A percentile compares a stretch with the other conserved stretches of the same genome.
Evolutionary conservation across 805 yeast species (phyloP).

Genomic region (Groenewaldozyma salmanticensis): DNA sequence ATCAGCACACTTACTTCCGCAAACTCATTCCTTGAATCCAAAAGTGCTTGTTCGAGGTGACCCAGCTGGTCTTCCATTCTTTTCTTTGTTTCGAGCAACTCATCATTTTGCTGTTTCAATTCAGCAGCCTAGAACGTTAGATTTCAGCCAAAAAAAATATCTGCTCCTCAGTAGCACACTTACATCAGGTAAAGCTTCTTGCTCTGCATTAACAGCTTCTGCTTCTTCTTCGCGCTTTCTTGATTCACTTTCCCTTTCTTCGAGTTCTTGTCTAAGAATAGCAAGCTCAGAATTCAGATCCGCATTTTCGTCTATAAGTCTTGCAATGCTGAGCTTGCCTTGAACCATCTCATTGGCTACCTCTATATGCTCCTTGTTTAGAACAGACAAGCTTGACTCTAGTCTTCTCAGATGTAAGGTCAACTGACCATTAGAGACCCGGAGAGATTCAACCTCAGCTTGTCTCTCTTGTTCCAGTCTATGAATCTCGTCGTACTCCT

Average conservation of each 20-base stretch:
- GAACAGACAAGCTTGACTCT: conserved; percentile 55
- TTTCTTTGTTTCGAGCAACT: conserved; percentile 57
- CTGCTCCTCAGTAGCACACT: conserved; percentile 1
- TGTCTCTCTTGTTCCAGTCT: conserved; percentile 54
- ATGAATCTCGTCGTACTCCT: conserved; percentile 70
- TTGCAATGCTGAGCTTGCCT: conserved; percentile 66
- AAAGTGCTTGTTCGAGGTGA: conserved; percentile 35
- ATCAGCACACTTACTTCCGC: conserved; percentile 16
- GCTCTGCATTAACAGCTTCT: too few species aligned
- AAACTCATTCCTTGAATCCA: conserved; percentile 20
- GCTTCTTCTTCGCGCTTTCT: too few species aligned
- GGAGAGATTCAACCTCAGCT: conserved; percentile 48
- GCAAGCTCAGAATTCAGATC: conserved; percentile 34
- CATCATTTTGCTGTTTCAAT: conserved; percentile 51
- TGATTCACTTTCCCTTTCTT: too few species aligned
- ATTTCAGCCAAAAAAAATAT: too few species aligned
- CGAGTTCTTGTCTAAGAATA: conserved; percentile 20
- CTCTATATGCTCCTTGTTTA: conserved; percentile 76
- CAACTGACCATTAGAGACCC: conserved; percentile 59
- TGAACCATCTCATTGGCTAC: conserved; percentile 82
- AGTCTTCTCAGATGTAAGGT: conserved; percentile 63
- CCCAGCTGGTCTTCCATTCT: conserved; percentile 44
- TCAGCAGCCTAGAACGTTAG: conserved; percentile 49
- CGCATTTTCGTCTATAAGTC: conserved; percentile 62
- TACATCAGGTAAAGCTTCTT: neutral